phyloP scores from a whole-genome alignment of 2,329 filamentous ascomycete species.

The Colletotrichum endophyticum region DNA sequence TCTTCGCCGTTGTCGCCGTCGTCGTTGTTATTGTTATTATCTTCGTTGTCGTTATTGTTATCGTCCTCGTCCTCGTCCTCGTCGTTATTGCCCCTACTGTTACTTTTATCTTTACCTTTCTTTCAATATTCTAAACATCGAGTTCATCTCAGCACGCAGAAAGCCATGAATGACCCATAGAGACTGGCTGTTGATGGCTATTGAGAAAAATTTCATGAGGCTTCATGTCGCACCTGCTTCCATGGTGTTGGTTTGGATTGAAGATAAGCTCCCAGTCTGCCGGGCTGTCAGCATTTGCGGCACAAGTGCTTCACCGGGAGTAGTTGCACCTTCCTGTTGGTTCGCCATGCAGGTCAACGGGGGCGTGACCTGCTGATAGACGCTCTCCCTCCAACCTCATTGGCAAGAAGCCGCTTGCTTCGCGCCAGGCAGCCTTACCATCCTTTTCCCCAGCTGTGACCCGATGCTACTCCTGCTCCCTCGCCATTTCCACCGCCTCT shows the following conservation, averaged over 20 bases:
- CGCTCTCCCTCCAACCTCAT: rapidly evolving
- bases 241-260: neutral
- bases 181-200: too few relatives aligned
- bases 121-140: too few relatives aligned
- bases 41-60: rapidly evolving
- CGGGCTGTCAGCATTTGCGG: neutral
- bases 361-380: neutral
- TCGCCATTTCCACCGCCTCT: neutral
- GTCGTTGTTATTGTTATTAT: too few relatives aligned
- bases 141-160: too few relatives aligned
- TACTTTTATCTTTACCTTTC: too few relatives aligned
- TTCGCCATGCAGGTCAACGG: neutral
- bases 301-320: neutral
- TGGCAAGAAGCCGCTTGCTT: neutral
- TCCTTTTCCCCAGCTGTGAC: neutral
- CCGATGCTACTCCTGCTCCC: neutral
- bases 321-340: neutral
- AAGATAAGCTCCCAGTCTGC: neutral
- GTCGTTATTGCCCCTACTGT: too few relatives aligned
- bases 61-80: too few relatives aligned
- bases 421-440: neutral
- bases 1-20: too few relatives aligned
- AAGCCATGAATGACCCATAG: too few relatives aligned
- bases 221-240: too few relatives aligned
- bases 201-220: rapidly evolving